Base-by-base conservation (phyloP, 768 basidiomycete species). In the Leccinellum albellum region DNA sequence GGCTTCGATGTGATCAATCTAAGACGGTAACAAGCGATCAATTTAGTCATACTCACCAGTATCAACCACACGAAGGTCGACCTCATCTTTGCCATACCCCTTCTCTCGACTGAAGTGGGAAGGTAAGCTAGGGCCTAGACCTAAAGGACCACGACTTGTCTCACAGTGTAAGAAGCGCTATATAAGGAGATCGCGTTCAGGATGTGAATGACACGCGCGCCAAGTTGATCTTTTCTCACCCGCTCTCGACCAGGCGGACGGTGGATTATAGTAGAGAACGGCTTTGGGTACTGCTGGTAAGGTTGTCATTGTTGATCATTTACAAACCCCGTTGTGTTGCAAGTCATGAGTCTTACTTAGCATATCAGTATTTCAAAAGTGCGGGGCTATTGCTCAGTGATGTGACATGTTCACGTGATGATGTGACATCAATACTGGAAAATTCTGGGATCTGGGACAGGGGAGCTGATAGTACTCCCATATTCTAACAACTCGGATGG, bases 31-130 rank as follows among this genome's bases (percentile, higher is more conserved):
- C 12, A 24, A 20, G 4, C 28, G 24, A 56, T 53, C 33, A 42
- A 32, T 32, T 6, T 55, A 13, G 32, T 23, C 37, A 50, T 45
- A 49, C 76, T 49, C 63, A 86, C 86, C 64, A 45, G 87, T 73
- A 71, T 91, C 84, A 10, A 93, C 89, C 26, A 81, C 68, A 70
- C 80, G 87, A 61, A 84, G 73, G 63, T 87, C 83, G 32, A 91
- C 67, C 64, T 94, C 93, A 67, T 92, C 88, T 28, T 77, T 66
- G 4, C 83, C 85, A 64, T 94, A 95, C 1, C 93, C 93, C 68
- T 95, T 95, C 74, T 95, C 93, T 59, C 74, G 73, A 14, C 80
- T 79, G 62, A n/a, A 50, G 15, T 45, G 26, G 61, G 23, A 61
- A 50, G 53, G 47, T 21, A 56, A 53, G 50, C 21, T 13, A n/a